Evolutionary conservation across 805 yeast species (phyloP).

Genomic region (Wickerhamomyces alni): DNA sequence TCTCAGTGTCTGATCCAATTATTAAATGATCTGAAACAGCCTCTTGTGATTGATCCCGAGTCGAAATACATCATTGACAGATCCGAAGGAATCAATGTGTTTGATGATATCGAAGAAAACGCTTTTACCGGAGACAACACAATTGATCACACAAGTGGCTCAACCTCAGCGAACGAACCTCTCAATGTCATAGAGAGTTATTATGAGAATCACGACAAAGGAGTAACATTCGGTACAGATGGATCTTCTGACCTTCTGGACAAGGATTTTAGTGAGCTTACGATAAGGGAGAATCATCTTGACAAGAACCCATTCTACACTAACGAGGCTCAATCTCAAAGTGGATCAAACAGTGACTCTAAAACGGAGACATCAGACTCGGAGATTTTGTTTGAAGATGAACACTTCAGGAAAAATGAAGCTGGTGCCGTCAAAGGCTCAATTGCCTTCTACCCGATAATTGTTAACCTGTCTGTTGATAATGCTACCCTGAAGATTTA

Average conservation of each 20-base stretch:
- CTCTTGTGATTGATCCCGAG: conserved; percentile 51
- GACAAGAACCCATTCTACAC: conserved; percentile 14
- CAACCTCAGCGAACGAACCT: conserved; percentile 4
- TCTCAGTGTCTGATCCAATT: conserved; percentile 64
- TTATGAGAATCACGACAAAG: conserved; percentile 5
- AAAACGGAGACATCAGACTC: conserved; percentile 17
- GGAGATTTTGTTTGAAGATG: conserved; percentile 18
- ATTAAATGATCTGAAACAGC: conserved; percentile 65
- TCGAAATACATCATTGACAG: conserved; percentile 45
- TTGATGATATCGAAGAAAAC: conserved; percentile 32
- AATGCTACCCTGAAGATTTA: conserved; percentile 44
- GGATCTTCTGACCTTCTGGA: conserved; percentile 21
- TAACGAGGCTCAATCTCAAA: not conserved
- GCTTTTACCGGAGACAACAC: conserved; percentile 17
- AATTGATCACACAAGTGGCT: not conserved
- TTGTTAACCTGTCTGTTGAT: conserved; percentile 25
- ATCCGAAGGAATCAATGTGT: conserved; percentile 29
- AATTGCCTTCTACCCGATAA: conserved; percentile 10
- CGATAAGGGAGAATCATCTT: conserved; percentile 9
- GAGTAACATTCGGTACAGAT: not conserved
- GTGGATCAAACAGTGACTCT: not conserved
- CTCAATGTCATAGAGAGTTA: conserved; percentile 22
- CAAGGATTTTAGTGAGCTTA: conserved; percentile 25
- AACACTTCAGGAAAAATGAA: conserved; percentile 15
- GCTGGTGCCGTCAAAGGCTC: not conserved